A percentile compares a stretch with the other conserved stretches of the same genome.
Evolutionary conservation across 176 grass and related monocot species (phyloP).

Genomic region (Eleusine indica): DNA sequence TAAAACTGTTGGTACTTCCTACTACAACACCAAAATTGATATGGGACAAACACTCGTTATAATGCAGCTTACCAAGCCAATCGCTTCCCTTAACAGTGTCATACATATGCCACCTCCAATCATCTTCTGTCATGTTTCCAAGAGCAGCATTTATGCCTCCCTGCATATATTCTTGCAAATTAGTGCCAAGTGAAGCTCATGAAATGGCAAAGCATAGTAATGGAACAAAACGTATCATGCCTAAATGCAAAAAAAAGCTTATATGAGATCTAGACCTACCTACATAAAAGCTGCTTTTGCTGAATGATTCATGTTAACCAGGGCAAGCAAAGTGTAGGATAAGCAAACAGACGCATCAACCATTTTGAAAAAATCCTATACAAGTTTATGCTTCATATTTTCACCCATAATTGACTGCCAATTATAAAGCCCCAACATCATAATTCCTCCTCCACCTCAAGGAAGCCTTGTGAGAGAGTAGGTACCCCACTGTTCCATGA

Average conservation of each 20-base stretch:
- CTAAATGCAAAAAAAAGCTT: neutral
- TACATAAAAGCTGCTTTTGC: neutral
- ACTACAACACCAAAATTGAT: neutral
- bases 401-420: neutral
- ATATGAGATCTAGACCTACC: neutral
- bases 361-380: neutral
- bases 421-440: neutral
- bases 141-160: conserved; percentile 98
- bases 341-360: neutral
- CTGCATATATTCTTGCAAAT: conserved; percentile 38
- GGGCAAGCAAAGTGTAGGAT: neutral
- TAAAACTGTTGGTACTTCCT: neutral
- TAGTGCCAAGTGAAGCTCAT: conserved; percentile 14
- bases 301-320: neutral
- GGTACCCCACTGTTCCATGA: neutral
- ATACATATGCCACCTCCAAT: conserved; percentile 99
- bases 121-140: conserved; percentile 98
- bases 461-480: neutral
- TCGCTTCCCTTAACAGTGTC: conserved; percentile 98
- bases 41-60: neutral
- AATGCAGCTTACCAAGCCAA: conserved; percentile 74
- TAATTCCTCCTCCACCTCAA: neutral
- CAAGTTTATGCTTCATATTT: neutral
- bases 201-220: neutral
- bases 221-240: neutral